Conservation (phyloP, 768 basidiomycete genomes). For the Leccinellum albellum region DNA sequence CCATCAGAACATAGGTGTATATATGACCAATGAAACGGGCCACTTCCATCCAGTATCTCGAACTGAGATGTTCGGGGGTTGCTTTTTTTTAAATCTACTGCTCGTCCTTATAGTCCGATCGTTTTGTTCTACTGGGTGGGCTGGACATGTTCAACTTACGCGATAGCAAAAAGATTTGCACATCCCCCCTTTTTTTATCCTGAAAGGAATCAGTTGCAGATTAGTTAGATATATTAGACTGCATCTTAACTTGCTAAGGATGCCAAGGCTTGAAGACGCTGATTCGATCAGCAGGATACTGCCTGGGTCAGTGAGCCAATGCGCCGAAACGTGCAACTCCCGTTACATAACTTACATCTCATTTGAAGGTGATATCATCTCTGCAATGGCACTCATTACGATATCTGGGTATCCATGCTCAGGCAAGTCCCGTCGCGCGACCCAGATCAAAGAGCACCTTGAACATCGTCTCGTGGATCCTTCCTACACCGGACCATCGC, state of each 20-base stretch:
- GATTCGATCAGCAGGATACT: neutral
- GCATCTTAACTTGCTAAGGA: too few species aligned
- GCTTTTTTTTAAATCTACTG: too few species aligned
- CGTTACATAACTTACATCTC: too few species aligned
- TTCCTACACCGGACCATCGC: constrained; percentile 48
- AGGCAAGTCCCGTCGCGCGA: constrained; percentile 77
- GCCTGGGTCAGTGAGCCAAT: too few species aligned
- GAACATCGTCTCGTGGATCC: constrained; percentile 46
- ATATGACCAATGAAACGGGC: too few species aligned
- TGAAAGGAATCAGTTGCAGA: neutral
- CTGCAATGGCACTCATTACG: constrained; percentile 84
- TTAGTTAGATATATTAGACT: neutral
- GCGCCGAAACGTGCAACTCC: too few species aligned
- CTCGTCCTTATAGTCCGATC: too few species aligned
- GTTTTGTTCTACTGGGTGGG: neutral
- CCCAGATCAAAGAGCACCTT: constrained; percentile 59
- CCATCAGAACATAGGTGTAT: neutral
- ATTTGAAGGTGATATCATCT: neutral
- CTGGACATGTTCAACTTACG: neutral
- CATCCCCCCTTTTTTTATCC: too few species aligned
- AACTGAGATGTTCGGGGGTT: neutral
- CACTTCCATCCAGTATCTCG: neutral
- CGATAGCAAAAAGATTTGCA: neutral
- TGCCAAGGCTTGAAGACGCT: neutral
- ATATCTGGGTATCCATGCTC: constrained; percentile 84